Percentiles rank a stretch among this genome's conserved stretches.
phyloP scores from a whole-genome alignment of 257 asterid species.

The Solanum peruvianum region DNA sequence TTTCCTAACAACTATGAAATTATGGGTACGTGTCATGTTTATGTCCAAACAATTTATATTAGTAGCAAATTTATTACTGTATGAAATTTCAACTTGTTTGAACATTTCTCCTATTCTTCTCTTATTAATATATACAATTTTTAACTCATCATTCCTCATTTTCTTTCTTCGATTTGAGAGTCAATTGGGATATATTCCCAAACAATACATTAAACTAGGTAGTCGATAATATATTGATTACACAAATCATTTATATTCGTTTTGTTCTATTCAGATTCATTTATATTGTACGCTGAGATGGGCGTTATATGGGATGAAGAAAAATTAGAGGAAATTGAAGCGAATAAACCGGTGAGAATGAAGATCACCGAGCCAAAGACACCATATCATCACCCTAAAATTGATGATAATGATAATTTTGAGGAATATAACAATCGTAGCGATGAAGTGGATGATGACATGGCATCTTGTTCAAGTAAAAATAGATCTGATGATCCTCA shows the following conservation, averaged over 20 bases:
- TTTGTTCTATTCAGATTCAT: background rate
- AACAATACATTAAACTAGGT: background rate
- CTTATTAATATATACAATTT: background rate
- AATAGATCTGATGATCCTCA: background rate
- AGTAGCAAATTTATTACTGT: background rate
- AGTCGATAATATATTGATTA: background rate
- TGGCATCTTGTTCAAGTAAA: background rate
- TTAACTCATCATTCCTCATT: background rate
- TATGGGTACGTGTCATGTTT: background rate
- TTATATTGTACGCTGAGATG: background rate
- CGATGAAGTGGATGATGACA: background rate
- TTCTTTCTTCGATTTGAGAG: background rate
- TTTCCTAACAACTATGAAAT: background rate
- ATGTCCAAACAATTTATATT: background rate
- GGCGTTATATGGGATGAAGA: constrained; percentile 51
- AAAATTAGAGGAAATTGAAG: constrained; percentile 58
- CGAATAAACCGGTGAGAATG: constrained; percentile 55
- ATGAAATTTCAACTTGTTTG: background rate
- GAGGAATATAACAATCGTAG: constrained; percentile 12
- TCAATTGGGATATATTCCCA: background rate
- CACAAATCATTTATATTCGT: background rate
- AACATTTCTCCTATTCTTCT: background rate
- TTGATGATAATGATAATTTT: constrained; percentile 14
- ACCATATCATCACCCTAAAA: constrained; percentile 46
- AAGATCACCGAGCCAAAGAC: constrained; percentile 67